These are phyloP conservation scores for Wallemia ichthyophaga DNA, from an alignment of 1,284 basidiomycete genomes.

Conservation along the genomic window DNA sequence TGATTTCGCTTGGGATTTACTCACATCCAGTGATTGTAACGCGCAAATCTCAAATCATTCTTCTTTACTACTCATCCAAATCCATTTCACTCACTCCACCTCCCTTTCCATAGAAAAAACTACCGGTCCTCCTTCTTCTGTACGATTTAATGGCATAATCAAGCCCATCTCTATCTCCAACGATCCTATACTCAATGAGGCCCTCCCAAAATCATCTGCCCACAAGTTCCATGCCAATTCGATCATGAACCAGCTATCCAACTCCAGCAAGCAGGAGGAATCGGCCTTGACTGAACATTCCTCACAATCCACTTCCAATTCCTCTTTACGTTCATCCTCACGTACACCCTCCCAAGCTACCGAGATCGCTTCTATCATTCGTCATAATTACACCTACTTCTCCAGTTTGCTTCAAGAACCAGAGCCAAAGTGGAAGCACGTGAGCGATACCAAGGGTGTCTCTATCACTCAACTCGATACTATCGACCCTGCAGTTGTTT, in stretches of 20 bases:
- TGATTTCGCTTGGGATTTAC: background rate
- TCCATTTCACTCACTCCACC: background rate
- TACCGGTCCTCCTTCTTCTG: background rate
- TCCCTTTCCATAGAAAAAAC: background rate
- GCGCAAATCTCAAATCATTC: background rate
- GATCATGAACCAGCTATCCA: background rate
- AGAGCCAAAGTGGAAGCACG: constrained; percentile 75
- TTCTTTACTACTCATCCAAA: background rate
- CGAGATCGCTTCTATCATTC: background rate
- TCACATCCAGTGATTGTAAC: background rate
- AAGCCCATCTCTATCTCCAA: background rate
- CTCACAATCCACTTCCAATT: too few species aligned
- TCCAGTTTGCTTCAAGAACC: constrained; percentile 90
- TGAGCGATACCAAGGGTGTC: constrained; percentile 60
- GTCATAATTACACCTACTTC: constrained; percentile 25
- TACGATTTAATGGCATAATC: background rate
- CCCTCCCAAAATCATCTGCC: background rate
- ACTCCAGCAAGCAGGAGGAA: background rate
- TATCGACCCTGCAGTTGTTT: constrained; percentile 85
- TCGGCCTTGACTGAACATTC: background rate
- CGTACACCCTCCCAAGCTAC: too few species aligned
- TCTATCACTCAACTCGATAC: constrained; percentile 86
- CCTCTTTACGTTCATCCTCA: too few species aligned
- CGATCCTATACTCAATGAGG: background rate
- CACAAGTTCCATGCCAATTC: background rate